Evolutionary conservation across 1,284 basidiomycete genomes (phyloP).

Genomic region (Papiliotrema flavescens): DNA sequence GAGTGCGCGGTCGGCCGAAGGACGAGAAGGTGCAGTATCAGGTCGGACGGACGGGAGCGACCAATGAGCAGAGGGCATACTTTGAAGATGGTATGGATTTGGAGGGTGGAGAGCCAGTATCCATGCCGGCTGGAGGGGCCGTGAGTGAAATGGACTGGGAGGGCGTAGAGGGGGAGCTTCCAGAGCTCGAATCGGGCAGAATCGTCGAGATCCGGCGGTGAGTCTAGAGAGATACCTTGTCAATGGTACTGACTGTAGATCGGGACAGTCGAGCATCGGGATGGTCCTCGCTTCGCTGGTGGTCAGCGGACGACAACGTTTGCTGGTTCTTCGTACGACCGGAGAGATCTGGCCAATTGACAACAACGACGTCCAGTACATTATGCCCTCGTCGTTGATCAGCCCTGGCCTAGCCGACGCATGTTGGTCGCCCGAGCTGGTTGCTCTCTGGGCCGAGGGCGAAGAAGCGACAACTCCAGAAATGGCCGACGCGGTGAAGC

Average conservation of each 20-base stretch:
- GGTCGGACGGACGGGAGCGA: conserved; percentile 9
- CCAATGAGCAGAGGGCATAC: conserved; percentile 20
- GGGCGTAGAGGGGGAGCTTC: conserved; percentile 11
- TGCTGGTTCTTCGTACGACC: conserved; percentile 30
- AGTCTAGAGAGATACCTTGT: background rate
- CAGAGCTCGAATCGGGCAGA: conserved; percentile 30
- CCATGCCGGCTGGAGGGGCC: background rate
- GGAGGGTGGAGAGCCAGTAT: background rate
- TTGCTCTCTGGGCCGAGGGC: conserved; percentile 25
- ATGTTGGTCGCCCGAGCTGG: conserved; percentile 30
- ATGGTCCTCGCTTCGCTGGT: conserved; percentile 35
- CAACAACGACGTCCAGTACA: conserved; percentile 43
- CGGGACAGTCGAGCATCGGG: conserved; percentile 24
- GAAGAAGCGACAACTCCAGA: conserved; percentile 9
- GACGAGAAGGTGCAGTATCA: conserved; percentile 13
- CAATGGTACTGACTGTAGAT: conserved; percentile 12
- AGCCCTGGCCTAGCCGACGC: conserved; percentile 11
- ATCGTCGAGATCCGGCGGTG: conserved; percentile 41
- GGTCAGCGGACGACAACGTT: conserved; percentile 23
- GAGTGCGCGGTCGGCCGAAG: background rate
- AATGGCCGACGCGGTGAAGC: conserved; percentile 7
- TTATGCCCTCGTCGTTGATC: conserved; percentile 39
- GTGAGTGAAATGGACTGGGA: conserved; percentile 15
- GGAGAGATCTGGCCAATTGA: conserved; percentile 43
- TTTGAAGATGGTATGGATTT: conserved; percentile 6